These are phyloP conservation scores for Neopestalotiopsis sp. DNA, from an alignment of 2,329 filamentous ascomycete genomes.

Conservation along the genomic window DNA sequence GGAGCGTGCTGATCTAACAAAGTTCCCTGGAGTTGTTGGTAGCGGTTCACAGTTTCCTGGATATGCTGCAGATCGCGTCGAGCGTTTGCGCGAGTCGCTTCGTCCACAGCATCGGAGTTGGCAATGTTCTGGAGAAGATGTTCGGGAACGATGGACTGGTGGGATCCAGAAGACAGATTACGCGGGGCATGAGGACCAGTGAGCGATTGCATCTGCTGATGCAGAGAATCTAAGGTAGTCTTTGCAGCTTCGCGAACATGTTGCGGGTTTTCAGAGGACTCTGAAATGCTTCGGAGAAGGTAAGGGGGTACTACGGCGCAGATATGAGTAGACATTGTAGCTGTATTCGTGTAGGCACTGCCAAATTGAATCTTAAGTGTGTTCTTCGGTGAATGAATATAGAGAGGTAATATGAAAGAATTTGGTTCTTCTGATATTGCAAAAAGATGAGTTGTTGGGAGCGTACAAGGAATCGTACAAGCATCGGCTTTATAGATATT, in stretches of 20 bases:
- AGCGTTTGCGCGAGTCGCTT: slow-evolving; percentile 42
- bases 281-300: slow-evolving; percentile 47
- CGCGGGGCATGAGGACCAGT: too few relatives aligned
- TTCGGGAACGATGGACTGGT: slow-evolving; percentile 44
- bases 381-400: too few relatives aligned
- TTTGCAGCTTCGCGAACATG: slow-evolving; percentile 40
- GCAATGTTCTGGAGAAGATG: slow-evolving; percentile 43
- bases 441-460: too few relatives aligned
- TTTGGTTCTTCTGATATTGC: too few relatives aligned
- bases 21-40: slow-evolving; percentile 26
- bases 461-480: too few relatives aligned
- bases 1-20: too few relatives aligned
- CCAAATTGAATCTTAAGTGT: too few relatives aligned
- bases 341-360: too few relatives aligned
- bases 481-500: too few relatives aligned
- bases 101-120: slow-evolving; percentile 43
- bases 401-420: too few relatives aligned
- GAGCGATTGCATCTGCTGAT: too few relatives aligned
- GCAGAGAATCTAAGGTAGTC: too few relatives aligned
- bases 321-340: slow-evolving; percentile 18
- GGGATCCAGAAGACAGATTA: not conserved
- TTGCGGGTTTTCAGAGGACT: slow-evolving; percentile 43
- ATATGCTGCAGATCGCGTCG: slow-evolving; percentile 45
- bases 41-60: slow-evolving; percentile 35
- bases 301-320: slow-evolving; percentile 53